Conservation (phyloP, 1,284 basidiomycete species). For the Malassezia sp. region DNA sequence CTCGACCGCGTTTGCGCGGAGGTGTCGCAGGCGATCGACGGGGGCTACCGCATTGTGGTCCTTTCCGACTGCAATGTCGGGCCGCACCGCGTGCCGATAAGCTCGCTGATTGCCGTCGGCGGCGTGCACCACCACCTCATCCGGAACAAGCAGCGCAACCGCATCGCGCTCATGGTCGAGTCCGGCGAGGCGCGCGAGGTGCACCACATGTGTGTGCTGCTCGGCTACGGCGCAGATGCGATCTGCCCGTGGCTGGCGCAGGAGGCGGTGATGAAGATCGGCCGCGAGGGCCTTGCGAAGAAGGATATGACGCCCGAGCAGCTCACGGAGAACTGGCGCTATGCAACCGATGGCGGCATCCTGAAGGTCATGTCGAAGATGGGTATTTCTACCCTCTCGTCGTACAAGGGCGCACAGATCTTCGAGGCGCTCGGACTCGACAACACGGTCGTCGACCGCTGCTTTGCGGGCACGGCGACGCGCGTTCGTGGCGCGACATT, state of each 20-base stretch:
- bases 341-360: slow-evolving; percentile 38
- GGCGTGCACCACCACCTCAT: slow-evolving; percentile 45
- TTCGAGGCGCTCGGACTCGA: slow-evolving; percentile 43
- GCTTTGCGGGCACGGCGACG: slow-evolving; percentile 41
- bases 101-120: slow-evolving; percentile 38
- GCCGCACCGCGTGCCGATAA: slow-evolving; percentile 35
- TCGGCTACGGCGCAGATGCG: slow-evolving; percentile 44
- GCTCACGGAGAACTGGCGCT: slow-evolving; percentile 35
- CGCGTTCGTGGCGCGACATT: slow-evolving; percentile 39
- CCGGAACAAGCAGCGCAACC: slow-evolving; percentile 42
- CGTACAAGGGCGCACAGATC: slow-evolving; percentile 45
- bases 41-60: slow-evolving; percentile 32
- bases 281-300: slow-evolving; percentile 41
- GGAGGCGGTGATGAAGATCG: slow-evolving; percentile 42
- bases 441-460: slow-evolving; percentile 34
- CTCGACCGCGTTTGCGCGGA: slow-evolving; percentile 40
- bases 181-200: slow-evolving; percentile 42
- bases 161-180: slow-evolving; percentile 40
- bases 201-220: slow-evolving; percentile 42
- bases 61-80: slow-evolving; percentile 39
- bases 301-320: slow-evolving; percentile 25
- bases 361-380: slow-evolving; percentile 45
- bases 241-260: slow-evolving; percentile 43
- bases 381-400: slow-evolving; percentile 42
- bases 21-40: slow-evolving; percentile 35